Base-by-base conservation (phyloP, 495 filamentous ascomycete species). In the Penicillium arizonense region DNA sequence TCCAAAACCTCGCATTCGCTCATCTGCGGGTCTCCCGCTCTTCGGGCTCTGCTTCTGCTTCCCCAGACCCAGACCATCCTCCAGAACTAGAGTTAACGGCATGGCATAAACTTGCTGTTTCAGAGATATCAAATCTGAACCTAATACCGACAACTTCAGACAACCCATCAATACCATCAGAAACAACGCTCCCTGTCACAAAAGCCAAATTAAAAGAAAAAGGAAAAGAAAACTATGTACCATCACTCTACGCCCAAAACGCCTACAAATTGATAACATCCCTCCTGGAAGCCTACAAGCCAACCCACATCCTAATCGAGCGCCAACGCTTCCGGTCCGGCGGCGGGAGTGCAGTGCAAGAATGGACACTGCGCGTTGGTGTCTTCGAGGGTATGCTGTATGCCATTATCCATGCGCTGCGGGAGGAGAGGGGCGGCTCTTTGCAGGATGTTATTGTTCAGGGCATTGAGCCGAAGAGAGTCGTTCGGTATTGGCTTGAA, bases 331-430 rank as follows among this genome's bases (percentile, higher is more conserved):
- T 87, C 70, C 88, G 94, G 23, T 86, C 84, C 10, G 75, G 73
- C 14, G 82, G 89, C 28, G 76, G 67, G 0, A 57, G 79, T 0
- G 78, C 82, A 6, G 81, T 97, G 3, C 81, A 84, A 33, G 90
- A 97, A 69, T 97, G 93, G 94, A 96, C 91, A 16, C 54, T 96
- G 30, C 78, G 91, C 2, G 92, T 97, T 3, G 95, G 96, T 55
- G 87, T 90, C 64, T 81, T 97, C 18, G 93, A 97, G 69, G 81
- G 83, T 0, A 96, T 96, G 87, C 66, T 97, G 2, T 87, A 94
- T 71, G 88, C 88, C 23, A 77, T 87, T n/a, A 67, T 96, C 8
- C 69, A 77, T 24, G 79, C 86, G 13, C 60, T 90, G 44, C 64
- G 67, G 26, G 59, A 63, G 10, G 65, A 81, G 23, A 71, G 61